phyloP scores from a whole-genome alignment of 352 stramenopile genomes.

The Phytopythium mirpurense region DNA sequence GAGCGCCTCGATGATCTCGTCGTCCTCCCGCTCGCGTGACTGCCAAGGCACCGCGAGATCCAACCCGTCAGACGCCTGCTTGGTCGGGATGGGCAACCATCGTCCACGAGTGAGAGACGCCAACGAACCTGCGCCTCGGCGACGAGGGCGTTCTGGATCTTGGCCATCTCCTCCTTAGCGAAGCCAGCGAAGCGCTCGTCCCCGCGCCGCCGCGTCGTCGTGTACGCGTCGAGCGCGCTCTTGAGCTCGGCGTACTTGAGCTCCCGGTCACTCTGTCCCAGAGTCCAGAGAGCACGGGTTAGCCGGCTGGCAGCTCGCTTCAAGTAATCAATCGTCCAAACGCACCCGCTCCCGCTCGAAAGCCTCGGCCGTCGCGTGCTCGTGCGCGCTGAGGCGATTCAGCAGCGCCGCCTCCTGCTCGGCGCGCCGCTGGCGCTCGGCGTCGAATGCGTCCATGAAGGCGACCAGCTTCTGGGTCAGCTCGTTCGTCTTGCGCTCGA shows the following conservation, averaged over 20 bases:
- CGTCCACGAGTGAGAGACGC: too few species aligned
- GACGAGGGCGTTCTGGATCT: constrained; percentile 74
- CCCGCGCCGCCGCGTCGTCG: constrained; percentile 58
- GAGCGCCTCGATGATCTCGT: constrained; percentile 92
- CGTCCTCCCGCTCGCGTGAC: constrained; percentile 87
- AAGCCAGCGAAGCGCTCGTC: constrained; percentile 75
- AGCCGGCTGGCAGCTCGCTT: not conserved
- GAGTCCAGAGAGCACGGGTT: not conserved
- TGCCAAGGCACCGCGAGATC: constrained; percentile 3
- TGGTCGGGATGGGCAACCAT: too few species aligned
- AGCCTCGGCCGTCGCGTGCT: constrained; percentile 65
- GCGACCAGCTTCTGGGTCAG: constrained; percentile 82
- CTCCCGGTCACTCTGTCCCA: constrained; percentile 36
- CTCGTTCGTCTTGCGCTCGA: constrained; percentile 86
- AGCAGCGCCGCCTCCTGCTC: constrained; percentile 87
- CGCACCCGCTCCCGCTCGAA: constrained; percentile 61
- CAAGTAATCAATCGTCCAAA: not conserved
- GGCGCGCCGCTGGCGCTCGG: constrained; percentile 77
- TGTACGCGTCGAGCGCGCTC: constrained; percentile 63
- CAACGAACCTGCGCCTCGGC: constrained; percentile 52
- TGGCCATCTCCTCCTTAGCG: constrained; percentile 63
- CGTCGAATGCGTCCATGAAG: constrained; percentile 89
- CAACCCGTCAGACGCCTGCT: too few species aligned
- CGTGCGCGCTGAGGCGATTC: constrained; percentile 89
- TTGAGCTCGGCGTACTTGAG: constrained; percentile 72